These are phyloP conservation scores for Fragaria nilgerrensis DNA, from an alignment of 306 rosid species.

Conservation along the genomic window DNA sequence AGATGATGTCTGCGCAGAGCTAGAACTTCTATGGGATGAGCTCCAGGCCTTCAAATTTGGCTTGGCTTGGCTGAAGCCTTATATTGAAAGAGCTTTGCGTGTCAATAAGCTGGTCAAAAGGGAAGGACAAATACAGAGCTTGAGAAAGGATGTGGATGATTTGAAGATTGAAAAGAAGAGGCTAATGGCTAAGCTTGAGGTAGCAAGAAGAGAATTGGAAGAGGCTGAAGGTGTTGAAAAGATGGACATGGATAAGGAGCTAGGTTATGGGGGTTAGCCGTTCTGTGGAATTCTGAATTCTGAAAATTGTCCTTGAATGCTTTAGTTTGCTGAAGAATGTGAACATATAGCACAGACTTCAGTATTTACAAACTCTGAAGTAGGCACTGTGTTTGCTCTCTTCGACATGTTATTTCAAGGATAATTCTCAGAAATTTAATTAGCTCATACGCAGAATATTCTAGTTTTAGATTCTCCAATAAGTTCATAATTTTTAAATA, in stretches of 20 bases:
- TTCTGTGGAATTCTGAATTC: background rate
- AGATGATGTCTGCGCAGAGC: background rate
- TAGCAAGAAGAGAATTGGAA: background rate
- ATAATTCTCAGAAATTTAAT: no score
- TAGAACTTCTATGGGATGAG: background rate
- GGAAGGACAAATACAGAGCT: background rate
- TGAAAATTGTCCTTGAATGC: background rate
- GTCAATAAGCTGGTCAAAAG: background rate
- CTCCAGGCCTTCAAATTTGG: background rate
- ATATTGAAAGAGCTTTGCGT: background rate
- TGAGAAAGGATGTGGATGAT: conserved; percentile 1
- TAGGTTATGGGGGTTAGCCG: background rate
- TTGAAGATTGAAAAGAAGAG: background rate
- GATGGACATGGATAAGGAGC: background rate
- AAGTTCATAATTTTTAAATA: no score
- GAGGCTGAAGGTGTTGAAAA: no score
- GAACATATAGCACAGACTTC: background rate
- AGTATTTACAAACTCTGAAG: no score
- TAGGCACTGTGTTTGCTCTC: no score
- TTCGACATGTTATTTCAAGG: no score
- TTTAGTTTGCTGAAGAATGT: background rate
- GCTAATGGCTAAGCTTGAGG: conserved; percentile 1
- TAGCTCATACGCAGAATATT: no score
- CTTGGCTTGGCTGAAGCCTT: conserved; percentile 13
- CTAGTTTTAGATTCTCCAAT: no score